These are phyloP conservation scores for Nemania serpens DNA, from an alignment of 2,329 filamentous ascomycete species.

Conservation along the genomic window DNA sequence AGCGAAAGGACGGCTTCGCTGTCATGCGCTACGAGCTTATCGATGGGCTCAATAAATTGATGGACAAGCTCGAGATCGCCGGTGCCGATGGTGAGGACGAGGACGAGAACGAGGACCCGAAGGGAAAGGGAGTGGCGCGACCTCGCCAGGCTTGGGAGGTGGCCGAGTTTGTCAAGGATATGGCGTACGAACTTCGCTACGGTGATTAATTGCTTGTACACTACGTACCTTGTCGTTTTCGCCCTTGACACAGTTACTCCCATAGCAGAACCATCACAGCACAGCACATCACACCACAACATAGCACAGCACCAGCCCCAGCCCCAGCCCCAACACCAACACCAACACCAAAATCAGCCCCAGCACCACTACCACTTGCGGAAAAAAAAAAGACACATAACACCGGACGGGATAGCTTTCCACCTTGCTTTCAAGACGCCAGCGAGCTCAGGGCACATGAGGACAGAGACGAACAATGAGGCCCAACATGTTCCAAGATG, in stretches of 20 bases:
- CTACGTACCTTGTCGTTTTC: background rate
- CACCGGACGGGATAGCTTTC: too few relatives aligned
- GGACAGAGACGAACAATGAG: too few relatives aligned
- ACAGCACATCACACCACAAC: too few relatives aligned
- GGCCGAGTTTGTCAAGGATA: slow-evolving; percentile 1
- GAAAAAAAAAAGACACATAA: too few relatives aligned
- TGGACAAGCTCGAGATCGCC: slow-evolving; percentile 4
- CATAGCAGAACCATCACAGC: too few relatives aligned
- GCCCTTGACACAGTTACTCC: background rate
- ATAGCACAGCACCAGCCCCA: too few relatives aligned
- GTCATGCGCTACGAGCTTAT: background rate
- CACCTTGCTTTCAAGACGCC: too few relatives aligned
- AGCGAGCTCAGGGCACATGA: too few relatives aligned
- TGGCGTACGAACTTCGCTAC: background rate
- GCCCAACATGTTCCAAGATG: too few relatives aligned
- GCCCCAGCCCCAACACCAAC: too few relatives aligned
- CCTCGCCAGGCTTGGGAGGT: slow-evolving; percentile 3
- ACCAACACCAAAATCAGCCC: too few relatives aligned
- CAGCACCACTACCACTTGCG: too few relatives aligned
- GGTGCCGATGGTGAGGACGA: background rate
- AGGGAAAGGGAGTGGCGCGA: background rate
- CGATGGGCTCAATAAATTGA: background rate
- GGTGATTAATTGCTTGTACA: background rate
- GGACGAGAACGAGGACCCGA: background rate
- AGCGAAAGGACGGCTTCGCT: background rate